These are phyloP conservation scores for Trametes meyenii DNA, from an alignment of 768 basidiomycete genomes.

Conservation along the genomic window DNA sequence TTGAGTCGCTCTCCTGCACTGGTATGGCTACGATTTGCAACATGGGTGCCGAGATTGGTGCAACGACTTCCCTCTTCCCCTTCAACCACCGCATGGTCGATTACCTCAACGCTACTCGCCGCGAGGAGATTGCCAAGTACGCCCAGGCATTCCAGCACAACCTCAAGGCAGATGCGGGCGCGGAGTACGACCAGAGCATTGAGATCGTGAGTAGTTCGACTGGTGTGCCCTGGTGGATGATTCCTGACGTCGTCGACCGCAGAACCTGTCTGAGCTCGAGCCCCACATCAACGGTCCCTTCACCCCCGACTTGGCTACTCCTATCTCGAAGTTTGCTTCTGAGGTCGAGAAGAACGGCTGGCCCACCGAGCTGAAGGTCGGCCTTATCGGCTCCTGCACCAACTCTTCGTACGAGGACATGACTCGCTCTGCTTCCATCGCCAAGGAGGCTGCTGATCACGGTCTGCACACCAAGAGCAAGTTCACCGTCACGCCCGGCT, in stretches of 20 bases:
- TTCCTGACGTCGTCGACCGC: background rate
- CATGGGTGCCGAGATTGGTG: constrained; percentile 99
- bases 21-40: constrained; percentile 99
- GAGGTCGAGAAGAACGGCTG: constrained; percentile 94
- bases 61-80: constrained; percentile 98
- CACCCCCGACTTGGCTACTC: constrained; percentile 99
- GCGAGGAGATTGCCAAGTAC: constrained; percentile 83
- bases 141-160: constrained; percentile 90
- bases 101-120: constrained; percentile 96
- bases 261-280: constrained; percentile 97
- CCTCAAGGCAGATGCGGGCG: constrained; percentile 81
- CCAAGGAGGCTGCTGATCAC: constrained; percentile 82
- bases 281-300: constrained; percentile 99
- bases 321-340: constrained; percentile 91
- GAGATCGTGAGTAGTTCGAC: constrained; percentile 68
- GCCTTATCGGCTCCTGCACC: constrained; percentile 98
- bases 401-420: constrained; percentile 99
- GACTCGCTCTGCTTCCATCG: constrained; percentile 96
- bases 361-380: constrained; percentile 97
- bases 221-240: background rate
- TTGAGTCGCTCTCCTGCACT: constrained; percentile 95
- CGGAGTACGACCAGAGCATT: constrained; percentile 93
- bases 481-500: constrained; percentile 98
- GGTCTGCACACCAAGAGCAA: constrained; percentile 88
- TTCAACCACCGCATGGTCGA: constrained; percentile 94